These are phyloP conservation scores for Datisca glomerata DNA, from an alignment of 306 rosid genomes.

Conservation along the genomic window DNA sequence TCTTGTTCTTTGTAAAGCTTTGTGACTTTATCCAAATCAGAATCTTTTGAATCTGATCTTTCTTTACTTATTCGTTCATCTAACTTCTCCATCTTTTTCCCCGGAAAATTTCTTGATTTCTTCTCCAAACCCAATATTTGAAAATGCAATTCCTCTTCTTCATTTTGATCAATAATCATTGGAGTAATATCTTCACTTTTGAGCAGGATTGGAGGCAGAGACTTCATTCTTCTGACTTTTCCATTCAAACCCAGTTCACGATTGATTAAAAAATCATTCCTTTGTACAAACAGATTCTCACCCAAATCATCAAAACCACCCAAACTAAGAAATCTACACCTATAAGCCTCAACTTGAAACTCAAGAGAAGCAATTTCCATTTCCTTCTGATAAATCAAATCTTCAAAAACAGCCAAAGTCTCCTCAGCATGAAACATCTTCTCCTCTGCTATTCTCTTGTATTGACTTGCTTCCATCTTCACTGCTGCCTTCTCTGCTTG, in stretches of 20 bases:
- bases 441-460: slow-evolving; percentile 88
- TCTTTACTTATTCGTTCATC: slow-evolving; percentile 54
- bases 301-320: slow-evolving; percentile 36
- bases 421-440: slow-evolving; percentile 76
- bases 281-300: slow-evolving; percentile 27
- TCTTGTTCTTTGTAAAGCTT: slow-evolving; percentile 7
- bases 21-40: slow-evolving; percentile 17
- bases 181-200: slow-evolving; percentile 27
- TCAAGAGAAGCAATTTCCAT: slow-evolving; percentile 79
- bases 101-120: slow-evolving; percentile 16
- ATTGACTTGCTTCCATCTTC: slow-evolving; percentile 89
- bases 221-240: slow-evolving; percentile 39
- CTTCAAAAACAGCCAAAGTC: slow-evolving; percentile 58
- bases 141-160: slow-evolving; percentile 19
- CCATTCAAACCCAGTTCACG: slow-evolving; percentile 25
- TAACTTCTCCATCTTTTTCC: slow-evolving; percentile 47
- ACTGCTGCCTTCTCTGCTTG: slow-evolving; percentile 92
- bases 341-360: slow-evolving; percentile 60
- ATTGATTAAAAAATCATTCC: slow-evolving; percentile 20
- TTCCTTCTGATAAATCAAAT: slow-evolving; percentile 63
- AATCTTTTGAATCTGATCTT: slow-evolving; percentile 41
- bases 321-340: slow-evolving; percentile 48
- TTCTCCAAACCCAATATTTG: slow-evolving; percentile 22
- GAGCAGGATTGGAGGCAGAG: slow-evolving; percentile 46
- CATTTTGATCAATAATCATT: slow-evolving; percentile 15